A percentile compares a stretch with the other conserved stretches of the same genome.
phyloP scores from a whole-genome alignment of 2,329 filamentous ascomycete species.

The Fusarium longipes region DNA sequence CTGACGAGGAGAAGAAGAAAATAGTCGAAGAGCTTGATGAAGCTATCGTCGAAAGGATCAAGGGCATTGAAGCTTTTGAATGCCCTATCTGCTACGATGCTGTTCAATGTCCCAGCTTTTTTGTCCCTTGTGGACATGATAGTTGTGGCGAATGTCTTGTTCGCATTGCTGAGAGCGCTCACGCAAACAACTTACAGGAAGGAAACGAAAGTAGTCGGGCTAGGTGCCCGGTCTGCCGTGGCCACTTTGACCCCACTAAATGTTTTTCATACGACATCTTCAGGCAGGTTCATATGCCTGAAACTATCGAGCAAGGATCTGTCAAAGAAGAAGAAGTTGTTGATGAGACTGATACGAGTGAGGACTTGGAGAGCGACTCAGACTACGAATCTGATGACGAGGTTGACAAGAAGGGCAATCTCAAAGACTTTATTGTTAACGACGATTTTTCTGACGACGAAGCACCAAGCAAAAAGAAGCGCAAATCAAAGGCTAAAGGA shows the following conservation, averaged over 20 bases:
- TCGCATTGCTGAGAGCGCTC: slow-evolving; percentile 71
- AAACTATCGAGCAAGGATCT: slow-evolving; percentile 56
- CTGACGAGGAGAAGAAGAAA: slow-evolving; percentile 62
- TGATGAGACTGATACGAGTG: slow-evolving; percentile 46
- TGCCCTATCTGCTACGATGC: slow-evolving; percentile 87
- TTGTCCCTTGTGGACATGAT: slow-evolving; percentile 85
- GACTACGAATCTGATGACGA: slow-evolving; percentile 50
- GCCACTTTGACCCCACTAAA: slow-evolving; percentile 71
- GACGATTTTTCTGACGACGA: slow-evolving; percentile 49
- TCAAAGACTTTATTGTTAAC: slow-evolving; percentile 67
- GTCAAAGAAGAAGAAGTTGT: slow-evolving; percentile 52
- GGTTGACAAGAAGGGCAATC: slow-evolving; percentile 53
- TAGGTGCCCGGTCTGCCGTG: slow-evolving; percentile 82
- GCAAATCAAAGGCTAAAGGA: slow-evolving; percentile 45
- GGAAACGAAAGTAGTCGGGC: slow-evolving; percentile 68
- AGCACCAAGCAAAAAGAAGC: slow-evolving; percentile 28
- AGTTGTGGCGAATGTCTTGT: slow-evolving; percentile 82
- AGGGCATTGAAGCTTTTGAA: slow-evolving; percentile 69
- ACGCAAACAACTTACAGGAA: slow-evolving; percentile 64
- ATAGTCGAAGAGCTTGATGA: slow-evolving; percentile 70
- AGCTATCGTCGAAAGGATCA: slow-evolving; percentile 75
- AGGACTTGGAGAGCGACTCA: slow-evolving; percentile 45
- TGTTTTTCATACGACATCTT: slow-evolving; percentile 81
- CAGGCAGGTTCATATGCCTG: slow-evolving; percentile 75
- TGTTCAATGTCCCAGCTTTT: slow-evolving; percentile 78